Base-by-base conservation (phyloP, 768 basidiomycete species). In the Amyloporia xantha region DNA sequence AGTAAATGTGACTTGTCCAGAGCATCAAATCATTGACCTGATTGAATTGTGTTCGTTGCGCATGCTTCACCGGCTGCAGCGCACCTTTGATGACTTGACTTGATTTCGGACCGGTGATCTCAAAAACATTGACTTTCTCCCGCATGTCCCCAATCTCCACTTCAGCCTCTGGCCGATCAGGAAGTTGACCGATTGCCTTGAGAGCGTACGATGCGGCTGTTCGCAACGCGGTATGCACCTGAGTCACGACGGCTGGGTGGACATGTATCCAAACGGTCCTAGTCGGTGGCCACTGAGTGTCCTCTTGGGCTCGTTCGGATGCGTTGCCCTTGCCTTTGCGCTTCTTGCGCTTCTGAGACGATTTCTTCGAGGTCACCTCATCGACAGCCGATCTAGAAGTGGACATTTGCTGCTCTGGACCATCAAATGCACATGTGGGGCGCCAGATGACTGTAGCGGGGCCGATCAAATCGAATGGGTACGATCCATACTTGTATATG, bases 61-160 rank as follows among this genome's bases (percentile, higher is more conserved):
- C 75, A 5, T 70, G 66, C 3, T 66, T 60, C 11, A 72, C 68
- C 5, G 78, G 78, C 19, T 68, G 74, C 39, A 87, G 59, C 1
- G 77, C 79, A 21, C 84, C 84, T 57, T 77, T 80, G 44, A 86
- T 64, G 10, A 62, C 48, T 45, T 64, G 51, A 62, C 66, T 47
- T 60, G 60, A 50, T 56, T 68, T 86, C 2, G 90, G 90, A 2
- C 95, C 95, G 72, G 87, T 86, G 27, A 97, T 78, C 63, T 98
- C 94, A 57, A 95, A 95, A 4, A 82, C 73, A 52, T 87, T 88
- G 37, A 91, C 57, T 42, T 81, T 77, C 1, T 79, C 80, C 48
- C 84, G 70, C 41, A 93, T 63, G 61, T 94, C 88, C 5, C 75
- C 71, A 13, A 94, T 72, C 55, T 89, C 82, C 9, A 92, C 65